Conservation (phyloP, 495 filamentous ascomycete species). For the Podospora comata region DNA sequence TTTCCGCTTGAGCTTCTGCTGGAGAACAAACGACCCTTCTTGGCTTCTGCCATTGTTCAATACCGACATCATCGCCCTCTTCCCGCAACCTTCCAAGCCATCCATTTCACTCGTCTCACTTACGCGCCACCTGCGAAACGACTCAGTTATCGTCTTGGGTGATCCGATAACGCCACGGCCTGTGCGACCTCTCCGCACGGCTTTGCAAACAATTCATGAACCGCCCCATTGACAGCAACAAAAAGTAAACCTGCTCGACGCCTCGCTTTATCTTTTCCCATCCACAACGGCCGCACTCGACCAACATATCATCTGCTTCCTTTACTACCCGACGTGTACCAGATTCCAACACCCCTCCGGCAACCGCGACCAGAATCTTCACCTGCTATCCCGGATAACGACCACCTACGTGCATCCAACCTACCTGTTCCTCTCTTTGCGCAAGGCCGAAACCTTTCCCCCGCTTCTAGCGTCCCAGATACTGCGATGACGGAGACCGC, state of each 20-base stretch:
- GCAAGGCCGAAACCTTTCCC: not conserved
- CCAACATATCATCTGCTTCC: not conserved
- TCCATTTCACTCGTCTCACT: not conserved
- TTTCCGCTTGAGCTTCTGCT: not conserved
- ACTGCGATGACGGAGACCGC: slow-evolving; percentile 63
- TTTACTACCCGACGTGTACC: not conserved
- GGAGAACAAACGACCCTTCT: slow-evolving; percentile 2
- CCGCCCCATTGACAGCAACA: not conserved
- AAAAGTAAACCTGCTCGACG: not conserved
- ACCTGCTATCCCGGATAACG: not conserved
- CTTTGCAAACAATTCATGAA: not conserved
- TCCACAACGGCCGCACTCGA: not conserved
- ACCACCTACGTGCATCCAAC: not conserved
- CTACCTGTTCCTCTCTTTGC: not conserved
- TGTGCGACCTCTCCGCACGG: not conserved
- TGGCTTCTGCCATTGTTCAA: slow-evolving; percentile 2
- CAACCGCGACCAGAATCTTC: not conserved
- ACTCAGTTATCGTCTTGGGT: not conserved
- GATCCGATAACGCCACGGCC: not conserved
- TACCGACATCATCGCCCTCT: not conserved
- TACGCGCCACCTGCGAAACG: not conserved
- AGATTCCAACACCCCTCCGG: not conserved
- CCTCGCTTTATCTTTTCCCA: not conserved
- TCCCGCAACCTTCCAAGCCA: not conserved
- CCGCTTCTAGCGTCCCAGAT: slow-evolving; percentile 8